Evolutionary conservation across 768 basidiomycete species (phyloP).

Genomic region (Leccinum disarticulatum): DNA sequence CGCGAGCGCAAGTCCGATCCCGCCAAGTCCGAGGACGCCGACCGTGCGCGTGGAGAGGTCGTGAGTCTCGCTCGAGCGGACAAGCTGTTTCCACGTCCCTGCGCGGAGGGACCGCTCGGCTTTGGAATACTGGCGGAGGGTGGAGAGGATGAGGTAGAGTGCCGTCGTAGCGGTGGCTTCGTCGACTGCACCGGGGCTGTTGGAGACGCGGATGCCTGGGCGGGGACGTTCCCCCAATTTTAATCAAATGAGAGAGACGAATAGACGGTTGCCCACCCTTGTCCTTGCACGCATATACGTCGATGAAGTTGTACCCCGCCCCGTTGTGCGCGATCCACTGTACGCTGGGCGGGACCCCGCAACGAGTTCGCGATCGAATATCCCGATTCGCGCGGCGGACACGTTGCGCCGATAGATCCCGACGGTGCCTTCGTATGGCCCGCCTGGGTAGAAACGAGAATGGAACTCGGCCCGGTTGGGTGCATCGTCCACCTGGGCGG

Average conservation of each 20-base stretch:
- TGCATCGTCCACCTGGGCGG: constrained; percentile 38
- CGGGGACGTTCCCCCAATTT: neutral
- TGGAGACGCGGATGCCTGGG: constrained; percentile 68
- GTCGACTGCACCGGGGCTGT: constrained; percentile 87
- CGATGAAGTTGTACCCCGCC: constrained; percentile 84
- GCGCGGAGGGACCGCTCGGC: constrained; percentile 47
- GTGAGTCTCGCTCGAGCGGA: too few relatives aligned
- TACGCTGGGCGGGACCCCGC: constrained; percentile 53
- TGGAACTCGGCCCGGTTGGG: constrained; percentile 45
- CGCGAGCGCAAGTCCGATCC: too few relatives aligned
- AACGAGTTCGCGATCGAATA: constrained; percentile 54
- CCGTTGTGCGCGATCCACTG: constrained; percentile 89
- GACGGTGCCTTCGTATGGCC: constrained; percentile 48
- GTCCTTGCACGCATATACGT: constrained; percentile 69
- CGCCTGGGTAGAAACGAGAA: constrained; percentile 39
- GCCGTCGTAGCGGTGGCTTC: constrained; percentile 90
- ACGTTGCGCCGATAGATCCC: constrained; percentile 52
- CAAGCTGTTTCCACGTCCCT: too few relatives aligned
- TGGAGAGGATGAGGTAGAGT: constrained; percentile 77
- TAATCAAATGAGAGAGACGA: neutral
- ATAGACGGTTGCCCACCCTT: constrained; percentile 53
- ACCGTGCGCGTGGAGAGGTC: too few relatives aligned
- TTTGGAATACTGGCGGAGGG: constrained; percentile 68
- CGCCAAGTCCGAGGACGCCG: too few relatives aligned
- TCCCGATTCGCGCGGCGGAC: constrained; percentile 45